phyloP scores from a whole-genome alignment of 148 eudicot species.

The Fagopyrum esculentum region DNA sequence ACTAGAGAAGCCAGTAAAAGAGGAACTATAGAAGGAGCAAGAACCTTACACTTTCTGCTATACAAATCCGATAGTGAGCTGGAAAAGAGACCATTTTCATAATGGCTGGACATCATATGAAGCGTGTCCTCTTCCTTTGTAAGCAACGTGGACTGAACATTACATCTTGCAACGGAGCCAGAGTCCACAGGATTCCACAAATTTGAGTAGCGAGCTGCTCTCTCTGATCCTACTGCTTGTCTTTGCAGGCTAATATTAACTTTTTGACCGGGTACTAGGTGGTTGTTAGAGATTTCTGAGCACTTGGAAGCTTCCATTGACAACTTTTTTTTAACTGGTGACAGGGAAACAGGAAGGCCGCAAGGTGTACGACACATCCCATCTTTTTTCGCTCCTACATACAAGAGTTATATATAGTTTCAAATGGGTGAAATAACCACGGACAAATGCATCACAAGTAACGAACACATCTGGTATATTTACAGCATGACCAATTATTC shows the following conservation, averaged over 20 bases:
- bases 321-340: constrained; percentile 37
- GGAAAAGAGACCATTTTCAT: constrained; percentile 70
- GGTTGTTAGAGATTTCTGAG: constrained; percentile 26
- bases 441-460: background rate
- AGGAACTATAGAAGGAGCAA: background rate
- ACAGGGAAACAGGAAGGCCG: constrained; percentile 29
- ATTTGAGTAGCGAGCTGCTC: constrained; percentile 36
- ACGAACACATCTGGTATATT: background rate
- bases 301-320: constrained; percentile 28
- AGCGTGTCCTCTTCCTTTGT: constrained; percentile 27
- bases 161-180: constrained; percentile 27
- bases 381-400: constrained; percentile 33
- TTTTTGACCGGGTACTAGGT: constrained; percentile 27
- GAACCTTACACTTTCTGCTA: constrained; percentile 58
- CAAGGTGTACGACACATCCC: constrained; percentile 24
- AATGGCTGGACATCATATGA: constrained; percentile 29
- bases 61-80: constrained; percentile 69
- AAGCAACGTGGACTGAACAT: constrained; percentile 23
- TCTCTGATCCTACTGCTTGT: constrained; percentile 47
- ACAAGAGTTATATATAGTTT: constrained; percentile 1
- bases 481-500: background rate
- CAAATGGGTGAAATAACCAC: background rate
- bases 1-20: background rate
- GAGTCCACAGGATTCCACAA: constrained; percentile 33
- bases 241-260: constrained; percentile 33